These are phyloP conservation scores for Gentiana macrophylla DNA, from an alignment of 257 asterid species.

Conservation along the genomic window DNA sequence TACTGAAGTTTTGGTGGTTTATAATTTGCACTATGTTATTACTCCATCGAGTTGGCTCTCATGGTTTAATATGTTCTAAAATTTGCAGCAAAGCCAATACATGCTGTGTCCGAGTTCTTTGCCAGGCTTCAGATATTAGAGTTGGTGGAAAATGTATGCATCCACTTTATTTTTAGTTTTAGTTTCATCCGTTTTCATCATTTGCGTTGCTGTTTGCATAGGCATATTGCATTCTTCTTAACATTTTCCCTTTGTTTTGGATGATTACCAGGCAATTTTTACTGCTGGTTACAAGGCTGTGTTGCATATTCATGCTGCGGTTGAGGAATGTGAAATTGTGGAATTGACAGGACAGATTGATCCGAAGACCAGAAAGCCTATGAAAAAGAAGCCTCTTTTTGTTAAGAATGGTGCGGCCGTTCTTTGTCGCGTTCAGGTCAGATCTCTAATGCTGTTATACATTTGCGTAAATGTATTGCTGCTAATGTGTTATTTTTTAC, in stretches of 20 bases:
- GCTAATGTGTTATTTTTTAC: not conserved
- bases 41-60: too few species aligned
- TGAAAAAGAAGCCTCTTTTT: conserved; percentile 83
- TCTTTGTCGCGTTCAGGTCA: conserved; percentile 72
- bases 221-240: not conserved
- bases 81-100: conserved; percentile 63
- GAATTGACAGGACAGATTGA: conserved; percentile 73
- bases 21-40: too few species aligned
- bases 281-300: conserved; percentile 99
- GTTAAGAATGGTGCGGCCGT: conserved; percentile 80
- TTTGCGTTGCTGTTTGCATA: not conserved
- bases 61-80: not conserved
- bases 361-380: conserved; percentile 59
- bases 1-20: too few species aligned
- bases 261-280: conserved; percentile 60
- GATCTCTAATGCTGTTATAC: conserved; percentile 1
- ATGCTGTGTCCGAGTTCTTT: conserved; percentile 66
- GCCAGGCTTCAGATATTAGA: conserved; percentile 90
- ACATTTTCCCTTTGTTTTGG: not conserved
- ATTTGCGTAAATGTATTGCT: not conserved
- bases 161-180: not conserved
- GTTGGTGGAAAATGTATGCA: conserved; percentile 77
- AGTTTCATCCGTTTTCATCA: not conserved
- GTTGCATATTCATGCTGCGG: conserved; percentile 78
- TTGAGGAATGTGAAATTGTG: conserved; percentile 93